A percentile compares a stretch with the other conserved stretches of the same genome.
phyloP scores from a whole-genome alignment of 441 rosid species.

The Croton laevigatus region DNA sequence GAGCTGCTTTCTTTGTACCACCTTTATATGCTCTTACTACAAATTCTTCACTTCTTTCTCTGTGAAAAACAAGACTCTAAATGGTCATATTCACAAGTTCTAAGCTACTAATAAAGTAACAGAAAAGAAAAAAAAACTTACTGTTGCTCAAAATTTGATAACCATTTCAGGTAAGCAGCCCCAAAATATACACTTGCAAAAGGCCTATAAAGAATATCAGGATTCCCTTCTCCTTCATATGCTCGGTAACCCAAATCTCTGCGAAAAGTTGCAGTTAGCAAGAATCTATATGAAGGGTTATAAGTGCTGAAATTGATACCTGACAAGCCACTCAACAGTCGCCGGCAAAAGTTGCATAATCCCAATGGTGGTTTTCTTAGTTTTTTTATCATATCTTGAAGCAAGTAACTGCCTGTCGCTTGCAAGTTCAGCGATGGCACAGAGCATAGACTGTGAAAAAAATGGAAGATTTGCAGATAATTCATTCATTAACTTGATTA shows the following conservation, averaged over 20 bases:
- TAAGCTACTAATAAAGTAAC: not conserved
- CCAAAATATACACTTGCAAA: conserved; percentile 82
- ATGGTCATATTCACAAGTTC: conserved; percentile 20
- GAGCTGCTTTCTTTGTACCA: conserved; percentile 75
- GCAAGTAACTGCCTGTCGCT: conserved; percentile 85
- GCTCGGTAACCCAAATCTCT: conserved; percentile 66
- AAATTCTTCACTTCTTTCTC: conserved; percentile 88
- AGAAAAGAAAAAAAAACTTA: conserved; percentile 28
- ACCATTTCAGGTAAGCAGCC: conserved; percentile 84
- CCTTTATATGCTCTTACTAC: conserved; percentile 78
- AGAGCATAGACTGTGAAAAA: conserved; percentile 70
- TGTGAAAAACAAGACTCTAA: conserved; percentile 29
- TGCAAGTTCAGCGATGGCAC: conserved; percentile 89
- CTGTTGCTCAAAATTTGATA: conserved; percentile 67
- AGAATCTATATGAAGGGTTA: not conserved
- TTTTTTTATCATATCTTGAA: conserved; percentile 56
- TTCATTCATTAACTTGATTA: conserved; percentile 11
- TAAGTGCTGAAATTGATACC: conserved; percentile 34
- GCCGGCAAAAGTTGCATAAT: conserved; percentile 68
- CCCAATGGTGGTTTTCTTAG: conserved; percentile 67
- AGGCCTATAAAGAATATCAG: conserved; percentile 73
- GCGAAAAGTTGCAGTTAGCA: conserved; percentile 28
- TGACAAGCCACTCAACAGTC: conserved; percentile 66
- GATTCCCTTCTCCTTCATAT: conserved; percentile 51
- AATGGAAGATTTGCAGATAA: conserved; percentile 17